Percentiles rank a stretch among this genome's conserved stretches.
Evolutionary conservation across 805 yeast genomes (phyloP).

Genomic region (Nadsonia fulvescens): DNA sequence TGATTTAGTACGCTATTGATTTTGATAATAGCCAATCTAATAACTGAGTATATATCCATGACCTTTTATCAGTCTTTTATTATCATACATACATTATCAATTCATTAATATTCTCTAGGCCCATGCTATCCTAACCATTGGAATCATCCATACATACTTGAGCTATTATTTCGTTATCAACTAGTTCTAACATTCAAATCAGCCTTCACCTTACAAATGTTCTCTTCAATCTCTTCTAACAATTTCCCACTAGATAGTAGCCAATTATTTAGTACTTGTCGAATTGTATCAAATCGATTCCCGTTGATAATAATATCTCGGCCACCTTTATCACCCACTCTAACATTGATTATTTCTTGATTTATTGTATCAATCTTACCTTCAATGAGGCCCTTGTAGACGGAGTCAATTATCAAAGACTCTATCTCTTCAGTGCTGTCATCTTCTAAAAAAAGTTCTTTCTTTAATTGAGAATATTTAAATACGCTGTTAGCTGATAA

Average conservation of each 20-base stretch:
- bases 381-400: slow-evolving; percentile 11
- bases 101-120: slow-evolving; percentile 1
- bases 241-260: slow-evolving; percentile 7
- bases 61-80: neutral
- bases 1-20: neutral
- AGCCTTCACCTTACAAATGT: slow-evolving; percentile 5
- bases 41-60: too few relatives aligned
- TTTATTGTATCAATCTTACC: slow-evolving; percentile 14
- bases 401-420: slow-evolving; percentile 10
- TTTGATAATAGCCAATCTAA: too few relatives aligned
- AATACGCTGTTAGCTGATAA: slow-evolving; percentile 5
- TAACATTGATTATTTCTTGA: slow-evolving; percentile 9
- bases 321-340: slow-evolving; percentile 6
- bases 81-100: neutral
- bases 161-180: neutral
- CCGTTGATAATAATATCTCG: slow-evolving; percentile 8
- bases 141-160: neutral
- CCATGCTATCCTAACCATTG: neutral
- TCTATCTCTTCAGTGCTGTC: slow-evolving; percentile 8
- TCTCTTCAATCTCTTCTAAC: slow-evolving; percentile 7
- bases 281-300: slow-evolving; percentile 1
- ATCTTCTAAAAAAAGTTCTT: slow-evolving; percentile 8
- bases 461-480: slow-evolving; percentile 7
- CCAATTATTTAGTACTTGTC: slow-evolving; percentile 1
- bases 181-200: slow-evolving; percentile 5